Conservation (phyloP, 371 early-diverging fungal genomes). For the Funneliformis caledonium region DNA sequence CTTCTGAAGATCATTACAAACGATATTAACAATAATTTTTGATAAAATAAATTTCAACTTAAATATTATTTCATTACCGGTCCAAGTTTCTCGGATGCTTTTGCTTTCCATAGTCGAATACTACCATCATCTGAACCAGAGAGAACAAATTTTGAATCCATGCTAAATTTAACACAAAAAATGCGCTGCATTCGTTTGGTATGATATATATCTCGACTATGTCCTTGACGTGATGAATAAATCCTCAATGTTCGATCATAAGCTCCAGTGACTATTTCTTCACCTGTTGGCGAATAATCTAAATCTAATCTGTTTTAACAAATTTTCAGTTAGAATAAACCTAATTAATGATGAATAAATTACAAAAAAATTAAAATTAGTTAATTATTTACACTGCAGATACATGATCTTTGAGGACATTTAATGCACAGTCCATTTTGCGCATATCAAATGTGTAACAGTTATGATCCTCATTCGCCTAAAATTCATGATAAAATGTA, state of each 20-base stretch:
- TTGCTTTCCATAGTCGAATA: slow-evolving; percentile 97
- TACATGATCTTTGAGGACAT: slow-evolving; percentile 94
- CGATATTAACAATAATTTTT: slow-evolving; percentile 4
- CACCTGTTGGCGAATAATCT: slow-evolving; percentile 98
- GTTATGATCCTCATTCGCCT: slow-evolving; percentile 98
- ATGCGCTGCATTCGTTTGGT: slow-evolving; percentile 98
- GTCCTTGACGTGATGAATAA: slow-evolving; percentile 81
- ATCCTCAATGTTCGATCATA: slow-evolving; percentile 97
- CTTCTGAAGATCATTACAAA: slow-evolving; percentile 48
- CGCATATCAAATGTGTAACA: slow-evolving; percentile 97
- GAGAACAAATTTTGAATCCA: slow-evolving; percentile 96
- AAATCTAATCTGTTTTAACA: slow-evolving; percentile 76
- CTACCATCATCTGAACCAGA: slow-evolving; percentile 99
- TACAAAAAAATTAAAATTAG: background rate
- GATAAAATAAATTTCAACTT: background rate
- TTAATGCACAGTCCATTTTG: slow-evolving; percentile 80
- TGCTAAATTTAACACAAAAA: slow-evolving; percentile 91
- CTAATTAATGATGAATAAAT: background rate
- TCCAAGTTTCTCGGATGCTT: slow-evolving; percentile 89
- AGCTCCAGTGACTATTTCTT: slow-evolving; percentile 94
- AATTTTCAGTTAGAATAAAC: background rate
- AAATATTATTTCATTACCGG: slow-evolving; percentile 38
- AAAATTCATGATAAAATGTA: slow-evolving; percentile 4
- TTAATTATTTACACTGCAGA: slow-evolving; percentile 82
- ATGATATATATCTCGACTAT: slow-evolving; percentile 96